Base-by-base conservation (phyloP, 495 filamentous ascomycete species). In the Daldinia decipiens region DNA sequence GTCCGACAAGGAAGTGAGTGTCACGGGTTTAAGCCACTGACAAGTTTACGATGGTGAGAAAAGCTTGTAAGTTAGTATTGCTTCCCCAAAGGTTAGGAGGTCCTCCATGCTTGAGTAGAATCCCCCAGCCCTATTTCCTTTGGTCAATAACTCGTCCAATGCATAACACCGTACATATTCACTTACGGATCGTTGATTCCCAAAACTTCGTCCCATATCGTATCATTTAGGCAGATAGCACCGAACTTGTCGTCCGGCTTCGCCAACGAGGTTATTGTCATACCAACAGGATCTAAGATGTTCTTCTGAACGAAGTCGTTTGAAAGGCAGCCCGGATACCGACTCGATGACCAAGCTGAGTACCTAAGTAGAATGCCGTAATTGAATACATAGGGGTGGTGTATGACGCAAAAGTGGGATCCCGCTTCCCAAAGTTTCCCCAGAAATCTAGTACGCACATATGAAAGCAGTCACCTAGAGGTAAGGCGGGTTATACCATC, bases 1-100 rank as follows among this genome's bases (percentile, higher is more conserved):
- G 5, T 65, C 64, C 0, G 81, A 59, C n/a, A 72, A 74, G 3
- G 83, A 78, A 3, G 85, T 85, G 69, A 84, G 80, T 1, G 79
- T 62, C 26, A 71, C 9, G 3, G 87, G 86, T 59, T 86, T 85
- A 38, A 91, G 67, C 87, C 85, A 90, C 36, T 74, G 63, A 62
- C 85, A 80, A 0, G 87, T 90, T 9, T 72, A 50, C 12, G 65
- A 88, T 74, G 39, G 39, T 17, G 39, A 40, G 39, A 40, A 15
- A 15, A 40, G n/a, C 5, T 78, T 76, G 24, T 79, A 83, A 47
- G 74, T 75, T 5, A 89, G 80, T 58, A 90, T 86, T 26, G 83
- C 82, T 7, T 76, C 79, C 87, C 39, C 39, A 40, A 17, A 67
- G 15, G 72, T 77, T 17, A 80, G 69, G 58, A 89, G 71, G 69